Percentiles rank a stretch among this genome's conserved stretches.
phyloP scores from a whole-genome alignment of 768 basidiomycete genomes.

The Mycena galopus region DNA sequence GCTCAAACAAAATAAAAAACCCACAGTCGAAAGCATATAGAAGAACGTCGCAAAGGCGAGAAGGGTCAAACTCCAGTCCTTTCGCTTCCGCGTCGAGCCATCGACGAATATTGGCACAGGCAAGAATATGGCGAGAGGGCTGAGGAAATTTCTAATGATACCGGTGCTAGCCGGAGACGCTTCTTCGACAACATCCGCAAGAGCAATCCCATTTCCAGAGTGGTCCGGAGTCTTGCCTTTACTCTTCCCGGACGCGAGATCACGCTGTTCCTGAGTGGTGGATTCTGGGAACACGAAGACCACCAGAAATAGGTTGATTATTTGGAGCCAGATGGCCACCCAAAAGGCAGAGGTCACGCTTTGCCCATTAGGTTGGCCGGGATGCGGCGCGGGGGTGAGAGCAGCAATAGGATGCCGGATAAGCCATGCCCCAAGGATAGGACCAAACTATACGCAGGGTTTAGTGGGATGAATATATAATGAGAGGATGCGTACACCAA shows the following conservation, averaged over 20 bases:
- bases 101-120: constrained; percentile 65
- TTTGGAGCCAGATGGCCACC: constrained; percentile 58
- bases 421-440: constrained; percentile 73
- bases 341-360: constrained; percentile 64
- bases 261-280: constrained; percentile 57
- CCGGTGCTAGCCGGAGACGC: constrained; percentile 32
- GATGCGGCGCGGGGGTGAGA: constrained; percentile 31
- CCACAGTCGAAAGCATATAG: constrained; percentile 74
- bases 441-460: constrained; percentile 63
- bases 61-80: constrained; percentile 87
- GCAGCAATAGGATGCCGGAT: constrained; percentile 55
- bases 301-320: constrained; percentile 70
- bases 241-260: constrained; percentile 42
- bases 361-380: constrained; percentile 33
- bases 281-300: constrained; percentile 81
- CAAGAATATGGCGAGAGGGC: constrained; percentile 77
- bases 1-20: constrained; percentile 36
- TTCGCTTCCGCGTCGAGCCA: constrained; percentile 56
- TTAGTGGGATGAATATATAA: neutral
- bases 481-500: constrained; percentile 53
- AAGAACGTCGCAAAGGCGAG: constrained; percentile 73
- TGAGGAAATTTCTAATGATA: constrained; percentile 56
- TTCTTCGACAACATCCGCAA: constrained; percentile 13
- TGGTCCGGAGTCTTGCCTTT: constrained; percentile 33
- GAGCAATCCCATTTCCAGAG: neutral